phyloP scores from a whole-genome alignment of 192 early-diverging fungal species.

The Linnemannia zychae region DNA sequence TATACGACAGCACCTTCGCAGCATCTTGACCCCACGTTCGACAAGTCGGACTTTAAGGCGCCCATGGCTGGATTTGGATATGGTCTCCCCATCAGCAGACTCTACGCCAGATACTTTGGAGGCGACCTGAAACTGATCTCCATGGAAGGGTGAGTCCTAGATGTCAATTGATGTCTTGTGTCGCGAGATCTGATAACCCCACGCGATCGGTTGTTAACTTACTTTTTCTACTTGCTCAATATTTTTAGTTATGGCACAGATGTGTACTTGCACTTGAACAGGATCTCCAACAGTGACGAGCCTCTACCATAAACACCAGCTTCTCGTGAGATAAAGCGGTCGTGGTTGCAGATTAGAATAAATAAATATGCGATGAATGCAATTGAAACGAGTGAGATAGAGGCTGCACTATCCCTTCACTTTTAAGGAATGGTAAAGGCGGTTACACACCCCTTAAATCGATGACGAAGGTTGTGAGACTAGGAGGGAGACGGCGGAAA shows the following conservation, averaged over 20 bases:
- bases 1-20: constrained; percentile 84
- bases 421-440: not conserved
- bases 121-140: constrained; percentile 94
- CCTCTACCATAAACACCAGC: constrained; percentile 69
- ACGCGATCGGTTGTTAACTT: constrained; percentile 13
- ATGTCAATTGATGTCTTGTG: not conserved
- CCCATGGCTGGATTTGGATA: constrained; percentile 94
- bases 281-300: constrained; percentile 92
- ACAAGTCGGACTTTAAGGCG: constrained; percentile 83
- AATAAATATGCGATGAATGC: not conserved
- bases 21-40: constrained; percentile 76
- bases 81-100: constrained; percentile 89
- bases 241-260: constrained; percentile 86
- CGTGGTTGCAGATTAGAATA: not conserved
- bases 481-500: not conserved
- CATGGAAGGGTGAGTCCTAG: constrained; percentile 85
- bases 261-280: constrained; percentile 93
- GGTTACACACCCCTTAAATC: not conserved
- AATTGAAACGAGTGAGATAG: too few species aligned
- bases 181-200: not conserved
- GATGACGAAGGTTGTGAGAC: not conserved
- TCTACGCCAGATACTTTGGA: constrained; percentile 97
- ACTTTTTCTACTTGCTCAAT: not conserved
- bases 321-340: not conserved
- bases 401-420: too few species aligned